phyloP scores from a whole-genome alignment of 2,329 filamentous ascomycete species.

The Epichloe aotearoae region DNA sequence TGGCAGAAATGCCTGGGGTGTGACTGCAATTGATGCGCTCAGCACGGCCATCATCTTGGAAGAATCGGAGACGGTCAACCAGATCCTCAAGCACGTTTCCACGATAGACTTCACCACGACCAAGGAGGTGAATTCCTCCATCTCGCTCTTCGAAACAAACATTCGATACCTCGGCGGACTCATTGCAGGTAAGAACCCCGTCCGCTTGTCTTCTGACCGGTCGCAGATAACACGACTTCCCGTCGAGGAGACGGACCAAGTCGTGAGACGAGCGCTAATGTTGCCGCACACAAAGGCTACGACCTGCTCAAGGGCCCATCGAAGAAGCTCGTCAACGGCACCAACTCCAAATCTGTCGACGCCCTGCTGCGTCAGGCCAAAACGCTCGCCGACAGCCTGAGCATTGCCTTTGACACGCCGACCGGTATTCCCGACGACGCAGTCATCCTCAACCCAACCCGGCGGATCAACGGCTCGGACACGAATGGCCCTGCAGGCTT shows the following conservation, averaged over 20 bases:
- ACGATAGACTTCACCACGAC: conserved; percentile 58
- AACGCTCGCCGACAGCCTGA: conserved; percentile 57
- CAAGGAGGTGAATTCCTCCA: conserved; percentile 23
- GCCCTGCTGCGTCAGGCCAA: conserved; percentile 52
- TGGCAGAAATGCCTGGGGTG: conserved; percentile 68
- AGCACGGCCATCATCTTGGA: conserved; percentile 70
- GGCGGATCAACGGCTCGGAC: conserved; percentile 31
- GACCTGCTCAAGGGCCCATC: conserved; percentile 60
- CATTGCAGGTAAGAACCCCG: conserved; percentile 43
- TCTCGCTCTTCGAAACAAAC: conserved; percentile 81
- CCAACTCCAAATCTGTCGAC: conserved; percentile 31
- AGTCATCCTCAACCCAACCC: conserved; percentile 43
- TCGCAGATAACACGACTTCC: too few species aligned
- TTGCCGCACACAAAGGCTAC: conserved; percentile 31
- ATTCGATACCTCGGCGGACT: conserved; percentile 79
- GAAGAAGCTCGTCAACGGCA: conserved; percentile 29
- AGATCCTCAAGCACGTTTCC: conserved; percentile 58
- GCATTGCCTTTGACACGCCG: conserved; percentile 64
- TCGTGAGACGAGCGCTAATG: neutral
- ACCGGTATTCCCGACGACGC: conserved; percentile 62
- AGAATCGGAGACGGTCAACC: conserved; percentile 51
- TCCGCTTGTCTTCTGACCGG: neutral
- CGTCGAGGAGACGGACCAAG: too few species aligned
- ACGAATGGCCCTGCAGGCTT: conserved; percentile 63
- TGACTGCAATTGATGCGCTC: conserved; percentile 67